phyloP scores from a whole-genome alignment of 2,329 filamentous ascomycete species.

The Botrytis medusae region DNA sequence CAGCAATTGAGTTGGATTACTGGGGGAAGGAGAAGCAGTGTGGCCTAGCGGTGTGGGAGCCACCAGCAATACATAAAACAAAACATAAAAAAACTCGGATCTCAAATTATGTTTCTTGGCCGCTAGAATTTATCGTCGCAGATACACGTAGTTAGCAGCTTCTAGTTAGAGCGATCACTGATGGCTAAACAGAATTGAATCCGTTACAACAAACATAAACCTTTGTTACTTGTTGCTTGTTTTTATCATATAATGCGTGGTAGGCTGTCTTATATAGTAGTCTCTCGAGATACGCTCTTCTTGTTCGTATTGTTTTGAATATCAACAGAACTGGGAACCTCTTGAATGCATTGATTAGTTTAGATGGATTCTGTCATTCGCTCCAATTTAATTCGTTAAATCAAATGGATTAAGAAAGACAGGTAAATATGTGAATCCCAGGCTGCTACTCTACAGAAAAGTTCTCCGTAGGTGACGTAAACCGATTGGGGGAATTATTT shows the following conservation, averaged over 20 bases:
- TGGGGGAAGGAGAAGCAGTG: conserved; percentile 15
- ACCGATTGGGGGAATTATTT: not conserved
- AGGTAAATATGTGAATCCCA: not conserved
- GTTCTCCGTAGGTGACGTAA: not conserved
- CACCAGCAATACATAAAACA: conserved; percentile 11
- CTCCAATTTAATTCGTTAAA: not conserved
- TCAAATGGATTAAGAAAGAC: not conserved
- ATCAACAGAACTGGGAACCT: not conserved
- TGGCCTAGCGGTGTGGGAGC: not conserved
- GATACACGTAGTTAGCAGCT: conserved; percentile 1
- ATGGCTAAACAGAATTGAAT: conserved; percentile 19
- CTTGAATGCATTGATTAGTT: too few relatives aligned
- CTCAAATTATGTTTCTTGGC: conserved; percentile 18
- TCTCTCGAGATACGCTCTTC: not conserved
- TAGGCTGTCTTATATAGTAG: not conserved
- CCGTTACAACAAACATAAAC: conserved; percentile 14
- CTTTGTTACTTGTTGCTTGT: not conserved
- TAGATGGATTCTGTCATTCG: not conserved
- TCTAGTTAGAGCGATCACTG: not conserved
- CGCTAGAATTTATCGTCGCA: conserved; percentile 10
- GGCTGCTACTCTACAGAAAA: not conserved
- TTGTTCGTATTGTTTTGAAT: not conserved
- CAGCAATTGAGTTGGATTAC: conserved; percentile 18
- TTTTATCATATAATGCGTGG: not conserved
- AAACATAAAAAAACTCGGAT: conserved; percentile 20